Conservation (phyloP, 2,329 filamentous ascomycete species). For the Orbilia oligospora region DNA sequence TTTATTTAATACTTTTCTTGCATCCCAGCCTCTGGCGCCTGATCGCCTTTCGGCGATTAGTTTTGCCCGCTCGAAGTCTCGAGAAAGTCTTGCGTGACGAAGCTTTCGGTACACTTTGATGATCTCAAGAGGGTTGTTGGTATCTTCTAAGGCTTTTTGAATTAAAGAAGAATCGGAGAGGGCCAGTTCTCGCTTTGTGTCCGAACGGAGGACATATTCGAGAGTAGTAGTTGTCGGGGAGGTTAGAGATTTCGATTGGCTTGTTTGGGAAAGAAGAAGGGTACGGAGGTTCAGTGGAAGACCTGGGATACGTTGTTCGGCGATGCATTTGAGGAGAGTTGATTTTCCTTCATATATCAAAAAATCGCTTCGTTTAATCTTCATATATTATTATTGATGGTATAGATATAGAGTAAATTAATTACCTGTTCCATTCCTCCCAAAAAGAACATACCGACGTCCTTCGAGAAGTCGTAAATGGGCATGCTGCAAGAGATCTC, state of each 20-base stretch:
- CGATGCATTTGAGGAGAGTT: conserved; percentile 80
- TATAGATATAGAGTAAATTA: not conserved
- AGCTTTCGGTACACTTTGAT: conserved; percentile 75
- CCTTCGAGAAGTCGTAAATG: conserved; percentile 80
- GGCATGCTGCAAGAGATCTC: conserved; percentile 79
- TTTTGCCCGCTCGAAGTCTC: conserved; percentile 77
- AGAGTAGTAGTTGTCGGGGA: conserved; percentile 71
- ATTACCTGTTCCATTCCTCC: conserved; percentile 84
- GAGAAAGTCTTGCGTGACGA: conserved; percentile 75
- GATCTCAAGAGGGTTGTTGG: conserved; percentile 72
- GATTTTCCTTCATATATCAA: conserved; percentile 34
- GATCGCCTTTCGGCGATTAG: conserved; percentile 82
- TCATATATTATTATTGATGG: too few species aligned
- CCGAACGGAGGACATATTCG: conserved; percentile 76
- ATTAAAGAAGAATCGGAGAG: conserved; percentile 69
- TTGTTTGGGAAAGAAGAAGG: conserved; percentile 79
- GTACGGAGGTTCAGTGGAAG: conserved; percentile 77
- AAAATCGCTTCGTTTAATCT: not conserved
- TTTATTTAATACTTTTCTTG: conserved; percentile 79
- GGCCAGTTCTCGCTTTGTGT: conserved; percentile 66
- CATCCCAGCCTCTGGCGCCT: conserved; percentile 80
- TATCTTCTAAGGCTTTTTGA: conserved; percentile 73
- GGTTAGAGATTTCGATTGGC: conserved; percentile 66
- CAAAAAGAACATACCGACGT: conserved; percentile 81
- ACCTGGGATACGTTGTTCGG: conserved; percentile 82